These are phyloP conservation scores for Leonotis leonurus DNA, from an alignment of 257 asterid species.

Conservation along the genomic window DNA sequence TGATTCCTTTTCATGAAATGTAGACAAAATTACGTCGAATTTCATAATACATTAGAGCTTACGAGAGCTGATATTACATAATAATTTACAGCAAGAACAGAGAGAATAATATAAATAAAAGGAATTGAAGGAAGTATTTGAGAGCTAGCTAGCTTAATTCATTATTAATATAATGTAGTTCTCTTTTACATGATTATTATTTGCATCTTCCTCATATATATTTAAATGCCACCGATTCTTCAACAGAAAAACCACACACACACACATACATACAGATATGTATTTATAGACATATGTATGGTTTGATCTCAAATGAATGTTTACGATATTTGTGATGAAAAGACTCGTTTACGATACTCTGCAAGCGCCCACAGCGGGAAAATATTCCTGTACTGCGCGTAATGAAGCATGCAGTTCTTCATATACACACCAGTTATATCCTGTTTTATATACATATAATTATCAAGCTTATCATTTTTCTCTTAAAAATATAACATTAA, in stretches of 20 bases:
- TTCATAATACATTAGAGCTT: background rate
- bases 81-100: background rate
- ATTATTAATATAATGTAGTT: background rate
- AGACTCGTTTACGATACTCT: constrained; percentile 68
- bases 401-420: constrained; percentile 80
- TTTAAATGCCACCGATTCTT: background rate
- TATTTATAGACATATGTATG: background rate
- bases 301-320: background rate
- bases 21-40: background rate
- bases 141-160: too few species aligned
- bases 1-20: too few species aligned
- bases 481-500: too few species aligned
- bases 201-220: background rate
- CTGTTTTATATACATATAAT: constrained; percentile 32
- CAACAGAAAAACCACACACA: background rate
- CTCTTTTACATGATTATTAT: background rate
- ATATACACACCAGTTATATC: constrained; percentile 66
- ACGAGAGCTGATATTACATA: background rate
- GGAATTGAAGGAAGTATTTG: background rate
- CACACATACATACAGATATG: background rate
- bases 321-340: constrained; percentile 36
- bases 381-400: constrained; percentile 51
- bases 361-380: constrained; percentile 75
- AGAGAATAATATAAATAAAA: too few species aligned
- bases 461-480: background rate